Base-by-base conservation (phyloP, 2,329 filamentous ascomycete species). In the Diaporthe caulivora region DNA sequence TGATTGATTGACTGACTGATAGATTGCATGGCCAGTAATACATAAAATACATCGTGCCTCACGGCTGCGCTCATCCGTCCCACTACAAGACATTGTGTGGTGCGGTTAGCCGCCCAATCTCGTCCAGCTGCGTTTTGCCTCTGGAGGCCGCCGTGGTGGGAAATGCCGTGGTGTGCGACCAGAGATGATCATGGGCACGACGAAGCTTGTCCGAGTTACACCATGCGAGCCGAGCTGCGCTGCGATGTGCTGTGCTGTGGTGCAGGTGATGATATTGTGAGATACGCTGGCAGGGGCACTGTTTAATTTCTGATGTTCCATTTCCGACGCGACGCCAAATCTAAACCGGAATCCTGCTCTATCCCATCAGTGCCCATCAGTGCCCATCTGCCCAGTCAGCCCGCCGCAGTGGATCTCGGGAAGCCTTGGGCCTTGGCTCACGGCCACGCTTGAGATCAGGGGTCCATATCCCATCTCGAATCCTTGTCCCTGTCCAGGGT, bases 231-330 rank as follows among this genome's bases (percentile, higher is more conserved):
- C 49, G 42, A 24, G 34, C 9, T 49, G 40, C n/a, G 17, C 51
- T 29, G 7, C 10, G 53, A 26, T 49, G 42, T 65, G 37, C 13
- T 34, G 58, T 49, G 13, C n/a, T 24, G 26, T 24, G n/a, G 11
- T 47, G 68, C 55, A 44, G 26, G 68, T 31, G 31, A 53, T 47
- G 37, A 58, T n/a, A 53, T 62, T 29, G n/a, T 53, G 68, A 60
- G 57, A 40, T 53, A 42, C 42, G 54, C 68, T 51, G 54, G 40
- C 68, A 71, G 44, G 55, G 68, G 55, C 68, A 29, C 68, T 62
- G 42, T 51, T 65, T 71, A 71, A 71, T 71, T 40, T 71, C 68
- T 71, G 29, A 24, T 62, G 68, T 71, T 42, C 68, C 68, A 62
- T 71, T n/a, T 40, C 49, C 31, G 57, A 31, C 67, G 53, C 67